Base-by-base conservation (phyloP, 2,329 filamentous ascomycete genomes). In the Penicillium hesseltinei region DNA sequence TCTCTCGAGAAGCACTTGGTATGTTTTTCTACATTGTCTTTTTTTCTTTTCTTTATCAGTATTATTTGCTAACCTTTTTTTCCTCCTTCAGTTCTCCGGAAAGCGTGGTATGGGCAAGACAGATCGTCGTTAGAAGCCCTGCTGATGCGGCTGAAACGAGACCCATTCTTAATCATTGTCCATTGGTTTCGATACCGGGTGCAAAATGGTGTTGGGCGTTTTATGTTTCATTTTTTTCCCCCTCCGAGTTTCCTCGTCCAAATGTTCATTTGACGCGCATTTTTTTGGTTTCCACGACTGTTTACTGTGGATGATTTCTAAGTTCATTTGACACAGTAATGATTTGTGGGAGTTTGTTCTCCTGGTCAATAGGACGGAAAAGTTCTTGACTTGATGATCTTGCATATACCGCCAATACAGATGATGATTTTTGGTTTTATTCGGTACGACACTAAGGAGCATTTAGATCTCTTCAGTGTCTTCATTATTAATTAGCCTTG, bases 51-150 rank as follows among this genome's bases (percentile, higher is more conserved):
- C 4, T 39, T n/a, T 36, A 7, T 17, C 15, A 3, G 39, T 27
- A 15, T 17, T 40, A 51, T 47, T 61, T 61, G 27, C 61, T 69
- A 68, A 67, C 78, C 77, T 77, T 71, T 39, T 47, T 36, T 46
- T 45, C 46, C 62, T 23, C 4, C 11, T 45, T 51, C 62, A 92
- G 90, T 87, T 91, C 74, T 83, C 89, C 60, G 94, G 94, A 70
- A 99, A 97, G 84, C 89, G 94, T 75, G 88, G 90, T 62, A 92
- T 96, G 73, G 93, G 94, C 77, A 96, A 94, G 83, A 93, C 91
- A 57, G 71, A 76, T 58, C 71, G 73, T 63, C 75, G 75, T 66
- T 78, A 72, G 69, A 65, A 51, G 56, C 45, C 56, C 29, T 60
- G 29, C 29, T 29, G 9, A 11, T 11, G 62, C 62, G 57, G 64